phyloP scores from a whole-genome alignment of 2,329 filamentous ascomycete genomes.

The Beauveria bassiana region DNA sequence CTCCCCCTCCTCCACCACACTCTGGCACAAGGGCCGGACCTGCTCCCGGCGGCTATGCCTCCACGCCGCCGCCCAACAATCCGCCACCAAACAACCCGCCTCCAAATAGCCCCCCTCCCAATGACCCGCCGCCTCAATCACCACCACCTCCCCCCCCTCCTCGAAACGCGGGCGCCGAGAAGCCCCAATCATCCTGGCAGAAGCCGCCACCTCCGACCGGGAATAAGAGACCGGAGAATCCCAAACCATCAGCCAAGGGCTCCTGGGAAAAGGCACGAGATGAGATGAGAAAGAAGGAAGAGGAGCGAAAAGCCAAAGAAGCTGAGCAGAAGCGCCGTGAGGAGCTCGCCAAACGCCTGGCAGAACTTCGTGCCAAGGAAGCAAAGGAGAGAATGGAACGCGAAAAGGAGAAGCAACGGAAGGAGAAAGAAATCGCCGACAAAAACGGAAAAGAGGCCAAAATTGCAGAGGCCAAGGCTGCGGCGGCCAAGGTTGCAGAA shows the following conservation, averaged over 20 bases:
- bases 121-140: constrained; percentile 21
- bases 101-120: background rate
- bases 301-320: constrained; percentile 53
- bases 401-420: constrained; percentile 32
- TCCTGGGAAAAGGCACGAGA: constrained; percentile 64
- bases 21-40: constrained; percentile 22
- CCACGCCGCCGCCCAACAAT: constrained; percentile 12
- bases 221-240: constrained; percentile 18
- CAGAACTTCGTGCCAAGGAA: constrained; percentile 49
- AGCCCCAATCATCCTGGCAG: constrained; percentile 12
- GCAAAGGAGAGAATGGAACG: constrained; percentile 38
- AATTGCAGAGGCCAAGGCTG: constrained; percentile 9
- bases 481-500: constrained; percentile 19
- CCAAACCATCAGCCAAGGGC: constrained; percentile 33
- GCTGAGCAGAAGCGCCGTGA: constrained; percentile 54
- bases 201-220: constrained; percentile 6
- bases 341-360: constrained; percentile 44
- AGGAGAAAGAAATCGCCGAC: constrained; percentile 30
- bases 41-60: background rate
- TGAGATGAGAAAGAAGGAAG: constrained; percentile 55
- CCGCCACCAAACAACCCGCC: constrained; percentile 19
- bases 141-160: constrained; percentile 26
- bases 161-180: constrained; percentile 13
- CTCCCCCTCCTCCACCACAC: constrained; percentile 22
- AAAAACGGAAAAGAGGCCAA: constrained; percentile 24